Percentiles rank a stretch among this genome's conserved stretches.
These are phyloP conservation scores for Penicillium griseofulvum DNA, from an alignment of 2,329 filamentous ascomycete species.

Conservation along the genomic window DNA sequence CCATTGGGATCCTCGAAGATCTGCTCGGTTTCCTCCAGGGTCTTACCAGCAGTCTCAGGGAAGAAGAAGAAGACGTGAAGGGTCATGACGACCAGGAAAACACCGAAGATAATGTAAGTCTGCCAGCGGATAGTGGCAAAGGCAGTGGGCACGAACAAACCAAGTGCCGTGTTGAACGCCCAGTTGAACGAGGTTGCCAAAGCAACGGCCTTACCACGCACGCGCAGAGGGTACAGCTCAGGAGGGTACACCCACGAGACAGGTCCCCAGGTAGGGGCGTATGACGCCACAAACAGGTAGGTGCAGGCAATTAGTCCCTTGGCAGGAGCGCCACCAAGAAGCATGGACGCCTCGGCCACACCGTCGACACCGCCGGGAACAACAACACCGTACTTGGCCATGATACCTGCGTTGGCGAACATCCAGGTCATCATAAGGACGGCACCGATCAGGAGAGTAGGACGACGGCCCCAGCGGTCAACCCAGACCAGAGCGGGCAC, in stretches of 20 bases:
- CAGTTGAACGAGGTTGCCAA: constrained; percentile 59
- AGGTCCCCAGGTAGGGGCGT: constrained; percentile 62
- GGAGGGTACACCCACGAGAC: constrained; percentile 58
- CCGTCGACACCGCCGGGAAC: constrained; percentile 42
- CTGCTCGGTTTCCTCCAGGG: constrained; percentile 72
- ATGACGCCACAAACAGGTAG: constrained; percentile 62
- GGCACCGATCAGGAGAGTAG: constrained; percentile 64
- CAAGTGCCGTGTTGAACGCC: constrained; percentile 59
- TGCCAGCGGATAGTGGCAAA: constrained; percentile 57
- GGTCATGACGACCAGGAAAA: constrained; percentile 66
- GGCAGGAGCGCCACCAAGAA: constrained; percentile 47
- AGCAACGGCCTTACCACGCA: constrained; percentile 61
- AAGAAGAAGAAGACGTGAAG: constrained; percentile 64
- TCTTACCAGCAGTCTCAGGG: constrained; percentile 69
- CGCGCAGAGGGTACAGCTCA: constrained; percentile 50
- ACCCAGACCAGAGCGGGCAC: constrained; percentile 71
- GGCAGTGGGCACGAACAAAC: constrained; percentile 51
- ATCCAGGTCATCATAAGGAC: constrained; percentile 58
- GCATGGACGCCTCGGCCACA: constrained; percentile 39
- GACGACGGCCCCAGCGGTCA: constrained; percentile 72
- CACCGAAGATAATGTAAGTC: constrained; percentile 72
- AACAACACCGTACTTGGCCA: constrained; percentile 36
- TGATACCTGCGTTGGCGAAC: constrained; percentile 45
- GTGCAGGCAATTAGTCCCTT: constrained; percentile 67
- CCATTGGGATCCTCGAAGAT: constrained; percentile 56